Evolutionary conservation across 164 flowering plant species (phyloP).

Genomic region (Stephania yunnanensis): DNA sequence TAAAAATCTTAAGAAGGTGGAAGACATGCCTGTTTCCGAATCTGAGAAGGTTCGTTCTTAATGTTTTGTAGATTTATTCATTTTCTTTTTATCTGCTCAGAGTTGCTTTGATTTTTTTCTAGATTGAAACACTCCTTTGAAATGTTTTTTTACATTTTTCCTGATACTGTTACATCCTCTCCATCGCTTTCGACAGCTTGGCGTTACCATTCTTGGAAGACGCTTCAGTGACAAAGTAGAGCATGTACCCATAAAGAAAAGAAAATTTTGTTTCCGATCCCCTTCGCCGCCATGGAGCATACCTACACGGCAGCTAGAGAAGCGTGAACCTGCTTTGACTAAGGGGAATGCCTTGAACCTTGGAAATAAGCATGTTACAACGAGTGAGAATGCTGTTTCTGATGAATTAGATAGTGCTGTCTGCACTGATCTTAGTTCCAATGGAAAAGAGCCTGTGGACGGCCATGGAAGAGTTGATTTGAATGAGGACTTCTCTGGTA

Average conservation of each 20-base stretch:
- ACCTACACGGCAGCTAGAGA: slow-evolving; percentile 22
- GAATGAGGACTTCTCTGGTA: slow-evolving; percentile 56
- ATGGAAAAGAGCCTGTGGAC: slow-evolving; percentile 10
- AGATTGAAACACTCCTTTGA: neutral
- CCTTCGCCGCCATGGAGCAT: slow-evolving; percentile 38
- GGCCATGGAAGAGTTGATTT: slow-evolving; percentile 14
- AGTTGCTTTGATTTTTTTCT: no score
- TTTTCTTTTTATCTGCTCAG: neutral
- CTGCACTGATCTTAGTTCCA: slow-evolving; percentile 9
- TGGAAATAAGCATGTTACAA: neutral
- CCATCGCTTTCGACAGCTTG: slow-evolving; percentile 36
- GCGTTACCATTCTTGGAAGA: slow-evolving; percentile 41
- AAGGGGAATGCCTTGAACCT: slow-evolving; percentile 11
- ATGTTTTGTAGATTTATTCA: neutral
- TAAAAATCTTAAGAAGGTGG: slow-evolving; percentile 23
- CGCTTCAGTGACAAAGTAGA: slow-evolving; percentile 44
- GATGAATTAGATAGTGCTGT: slow-evolving; percentile 9
- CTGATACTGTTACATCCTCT: neutral
- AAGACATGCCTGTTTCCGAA: slow-evolving; percentile 45
- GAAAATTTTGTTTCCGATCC: slow-evolving; percentile 39
- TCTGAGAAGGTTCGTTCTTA: slow-evolving; percentile 53
- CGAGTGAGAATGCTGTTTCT: slow-evolving; percentile 4
- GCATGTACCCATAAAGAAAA: slow-evolving; percentile 67
- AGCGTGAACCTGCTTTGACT: slow-evolving; percentile 15
- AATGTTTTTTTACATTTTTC: neutral